Percentiles rank a stretch among this genome's conserved stretches.
These are phyloP conservation scores for Chlorophyllum brunneum DNA, from an alignment of 768 basidiomycete species.

Conservation along the genomic window DNA sequence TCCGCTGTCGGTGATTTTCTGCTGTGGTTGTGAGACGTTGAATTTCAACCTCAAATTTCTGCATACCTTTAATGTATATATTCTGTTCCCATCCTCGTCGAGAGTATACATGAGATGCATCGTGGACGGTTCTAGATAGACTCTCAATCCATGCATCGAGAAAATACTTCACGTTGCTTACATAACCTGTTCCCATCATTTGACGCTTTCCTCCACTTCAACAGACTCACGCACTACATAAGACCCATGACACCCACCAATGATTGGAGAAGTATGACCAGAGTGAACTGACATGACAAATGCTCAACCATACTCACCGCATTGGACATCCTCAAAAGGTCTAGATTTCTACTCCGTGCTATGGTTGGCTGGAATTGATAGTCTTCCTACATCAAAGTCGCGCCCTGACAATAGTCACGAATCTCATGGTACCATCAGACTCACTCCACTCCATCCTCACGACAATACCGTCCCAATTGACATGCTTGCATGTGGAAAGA, in stretches of 20 bases:
- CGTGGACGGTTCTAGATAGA: slow-evolving; percentile 19
- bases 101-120: slow-evolving; percentile 99
- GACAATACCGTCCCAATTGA: background rate
- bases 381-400: too few relatives aligned
- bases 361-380: too few relatives aligned
- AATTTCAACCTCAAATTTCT: background rate
- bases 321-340: too few relatives aligned
- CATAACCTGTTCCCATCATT: background rate
- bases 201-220: background rate
- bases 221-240: too few relatives aligned
- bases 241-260: too few relatives aligned
- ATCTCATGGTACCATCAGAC: background rate
- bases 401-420: too few relatives aligned
- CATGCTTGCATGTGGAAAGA: background rate
- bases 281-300: too few relatives aligned
- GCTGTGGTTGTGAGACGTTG: slow-evolving; percentile 11
- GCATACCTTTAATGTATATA: slow-evolving; percentile 90
- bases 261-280: too few relatives aligned
- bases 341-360: too few relatives aligned
- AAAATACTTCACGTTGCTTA: background rate
- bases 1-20: slow-evolving; percentile 85
- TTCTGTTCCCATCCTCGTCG: slow-evolving; percentile 70
- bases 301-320: too few relatives aligned
- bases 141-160: background rate
- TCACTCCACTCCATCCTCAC: background rate